phyloP scores from a whole-genome alignment of 352 stramenopile genomes.

The Globisporangium perplexum region DNA sequence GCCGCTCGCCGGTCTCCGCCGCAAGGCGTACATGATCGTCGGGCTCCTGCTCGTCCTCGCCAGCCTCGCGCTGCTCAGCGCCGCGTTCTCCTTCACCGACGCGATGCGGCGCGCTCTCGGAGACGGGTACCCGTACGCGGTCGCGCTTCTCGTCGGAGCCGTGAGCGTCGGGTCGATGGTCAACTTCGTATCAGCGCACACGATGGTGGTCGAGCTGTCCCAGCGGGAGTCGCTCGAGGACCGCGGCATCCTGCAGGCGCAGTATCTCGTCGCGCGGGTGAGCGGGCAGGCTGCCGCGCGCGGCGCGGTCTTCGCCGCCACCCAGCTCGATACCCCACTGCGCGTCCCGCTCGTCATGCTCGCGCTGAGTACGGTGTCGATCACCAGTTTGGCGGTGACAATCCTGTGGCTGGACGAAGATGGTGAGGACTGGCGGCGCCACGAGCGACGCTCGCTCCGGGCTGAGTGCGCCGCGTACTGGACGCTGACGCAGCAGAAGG shows the following conservation, averaged over 20 bases:
- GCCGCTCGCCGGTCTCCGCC: slow-evolving; percentile 52
- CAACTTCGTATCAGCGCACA: slow-evolving; percentile 16
- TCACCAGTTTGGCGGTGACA: slow-evolving; percentile 3
- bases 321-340: neutral
- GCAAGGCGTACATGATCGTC: slow-evolving; percentile 75
- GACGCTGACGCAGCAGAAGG: slow-evolving; percentile 20
- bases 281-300: slow-evolving; percentile 10
- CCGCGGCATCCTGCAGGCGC: slow-evolving; percentile 13
- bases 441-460: slow-evolving; percentile 1
- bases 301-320: slow-evolving; percentile 10
- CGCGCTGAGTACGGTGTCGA: slow-evolving; percentile 4
- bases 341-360: slow-evolving; percentile 12
- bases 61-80: slow-evolving; percentile 2
- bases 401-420: slow-evolving; percentile 11
- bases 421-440: neutral
- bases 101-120: neutral
- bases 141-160: slow-evolving; percentile 9
- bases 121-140: slow-evolving; percentile 6
- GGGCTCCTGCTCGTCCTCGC: slow-evolving; percentile 17
- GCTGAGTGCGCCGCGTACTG: slow-evolving; percentile 9
- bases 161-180: slow-evolving; percentile 19
- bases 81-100: slow-evolving; percentile 6
- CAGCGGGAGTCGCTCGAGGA: slow-evolving; percentile 12
- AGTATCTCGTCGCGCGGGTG: slow-evolving; percentile 13
- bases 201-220: slow-evolving; percentile 14